Evolutionary conservation across 495 filamentous ascomycete genomes (phyloP).

Genomic region (Xylaria scruposa): DNA sequence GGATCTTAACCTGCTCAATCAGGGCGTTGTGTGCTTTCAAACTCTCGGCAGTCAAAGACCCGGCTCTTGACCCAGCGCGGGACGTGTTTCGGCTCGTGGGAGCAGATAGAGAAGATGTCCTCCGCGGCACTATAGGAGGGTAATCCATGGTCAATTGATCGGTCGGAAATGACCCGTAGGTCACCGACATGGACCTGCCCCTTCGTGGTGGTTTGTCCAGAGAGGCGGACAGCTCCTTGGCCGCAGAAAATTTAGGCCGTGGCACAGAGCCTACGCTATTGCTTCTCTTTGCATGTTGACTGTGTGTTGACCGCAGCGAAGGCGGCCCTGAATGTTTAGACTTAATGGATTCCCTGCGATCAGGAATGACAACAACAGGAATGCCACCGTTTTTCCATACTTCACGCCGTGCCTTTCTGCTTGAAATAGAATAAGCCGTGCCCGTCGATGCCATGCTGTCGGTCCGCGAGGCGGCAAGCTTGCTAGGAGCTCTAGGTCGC

Average conservation of each 20-base stretch:
- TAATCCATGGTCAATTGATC: slow-evolving; percentile 62
- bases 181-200: slow-evolving; percentile 54
- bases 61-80: slow-evolving; percentile 56
- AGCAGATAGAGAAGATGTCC: slow-evolving; percentile 72
- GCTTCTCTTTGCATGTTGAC: slow-evolving; percentile 54
- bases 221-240: slow-evolving; percentile 41
- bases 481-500: slow-evolving; percentile 30
- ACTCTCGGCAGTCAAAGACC: slow-evolving; percentile 71
- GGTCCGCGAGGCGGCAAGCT: slow-evolving; percentile 48
- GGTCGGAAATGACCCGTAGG: slow-evolving; percentile 51
- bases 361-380: slow-evolving; percentile 75
- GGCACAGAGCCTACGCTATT: slow-evolving; percentile 52
- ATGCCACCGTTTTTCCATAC: slow-evolving; percentile 62
- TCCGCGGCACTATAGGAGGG: slow-evolving; percentile 65
- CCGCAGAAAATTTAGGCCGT: slow-evolving; percentile 40
- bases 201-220: slow-evolving; percentile 45
- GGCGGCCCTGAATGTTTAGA: slow-evolving; percentile 57
- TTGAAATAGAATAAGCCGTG: slow-evolving; percentile 62
- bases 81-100: slow-evolving; percentile 73
- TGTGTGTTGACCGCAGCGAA: slow-evolving; percentile 61
- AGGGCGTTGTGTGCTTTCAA: slow-evolving; percentile 64
- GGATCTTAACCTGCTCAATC: slow-evolving; percentile 40
- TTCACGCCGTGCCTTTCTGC: slow-evolving; percentile 61
- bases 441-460: slow-evolving; percentile 66
- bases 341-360: slow-evolving; percentile 69